A percentile compares a stretch with the other conserved stretches of the same genome.
These are phyloP conservation scores for Triticum aestivum DNA, from an alignment of 176 grass and related monocot species.

Conservation along the genomic window IWGSC_CS_RefSeq_v2.1 NC_057799.1:423681692-423682191, in stretches of 20 bases:
- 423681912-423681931: constrained; percentile 61
- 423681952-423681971: constrained; percentile 79
- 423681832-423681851: constrained; percentile 91
- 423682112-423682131: constrained; percentile 75
- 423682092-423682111: constrained; percentile 89
- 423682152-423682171: constrained; percentile 90
- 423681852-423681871: constrained; percentile 97
- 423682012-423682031: constrained; percentile 97
- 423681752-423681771: constrained; percentile 89
- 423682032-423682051: constrained; percentile 93
- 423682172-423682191: constrained; percentile 55
- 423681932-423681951: constrained; percentile 72
- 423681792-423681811: constrained; percentile 91
- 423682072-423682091: constrained; percentile 74
- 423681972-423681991: constrained; percentile 71
- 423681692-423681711: constrained; percentile 34
- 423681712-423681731: constrained; percentile 54
- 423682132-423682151: constrained; percentile 97
- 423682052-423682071: constrained; percentile 84
- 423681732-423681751: constrained; percentile 81
- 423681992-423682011: constrained; percentile 95
- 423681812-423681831: constrained; percentile 52
- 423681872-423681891: constrained; percentile 71
- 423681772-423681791: constrained; percentile 82
- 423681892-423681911: constrained; percentile 64